These are phyloP conservation scores for Cucumis hystrix DNA, from an alignment of 306 rosid species.

Conservation along the genomic window DNA sequence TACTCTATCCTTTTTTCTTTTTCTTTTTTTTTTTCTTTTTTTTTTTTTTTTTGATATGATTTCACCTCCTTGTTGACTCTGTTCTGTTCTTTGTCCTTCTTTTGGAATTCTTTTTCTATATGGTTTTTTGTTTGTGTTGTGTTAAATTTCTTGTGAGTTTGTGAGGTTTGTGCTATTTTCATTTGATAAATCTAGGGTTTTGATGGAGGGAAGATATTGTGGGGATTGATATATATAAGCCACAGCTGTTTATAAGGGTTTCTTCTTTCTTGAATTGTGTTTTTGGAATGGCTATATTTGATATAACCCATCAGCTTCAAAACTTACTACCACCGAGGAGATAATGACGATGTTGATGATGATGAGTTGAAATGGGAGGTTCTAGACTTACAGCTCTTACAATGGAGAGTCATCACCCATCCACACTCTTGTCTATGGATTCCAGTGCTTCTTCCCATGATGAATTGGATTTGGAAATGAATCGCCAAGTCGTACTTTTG, in stretches of 20 bases:
- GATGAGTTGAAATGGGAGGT: conserved; percentile 66
- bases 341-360: conserved; percentile 26
- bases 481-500: conserved; percentile 49
- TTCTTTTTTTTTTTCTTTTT: too few species aligned
- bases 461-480: conserved; percentile 82
- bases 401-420: conserved; percentile 85
- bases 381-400: conserved; percentile 50
- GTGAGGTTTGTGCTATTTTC: conserved; percentile 16
- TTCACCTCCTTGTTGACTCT: conserved; percentile 4
- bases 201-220: conserved; percentile 98
- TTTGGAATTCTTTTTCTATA: not conserved
- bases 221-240: conserved; percentile 51
- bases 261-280: conserved; percentile 36
- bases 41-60: conserved; percentile 16
- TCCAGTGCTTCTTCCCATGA: conserved; percentile 88
- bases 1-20: not conserved
- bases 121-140: conserved; percentile 7
- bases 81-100: not conserved
- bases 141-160: not conserved
- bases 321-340: conserved; percentile 30
- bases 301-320: conserved; percentile 23
- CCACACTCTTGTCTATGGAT: conserved; percentile 83
- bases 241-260: conserved; percentile 41
- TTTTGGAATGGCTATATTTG: conserved; percentile 40
- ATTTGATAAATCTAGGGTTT: conserved; percentile 74